Base-by-base conservation (phyloP, 2,329 filamentous ascomycete species). In the Boeremia lycopersici region DNA sequence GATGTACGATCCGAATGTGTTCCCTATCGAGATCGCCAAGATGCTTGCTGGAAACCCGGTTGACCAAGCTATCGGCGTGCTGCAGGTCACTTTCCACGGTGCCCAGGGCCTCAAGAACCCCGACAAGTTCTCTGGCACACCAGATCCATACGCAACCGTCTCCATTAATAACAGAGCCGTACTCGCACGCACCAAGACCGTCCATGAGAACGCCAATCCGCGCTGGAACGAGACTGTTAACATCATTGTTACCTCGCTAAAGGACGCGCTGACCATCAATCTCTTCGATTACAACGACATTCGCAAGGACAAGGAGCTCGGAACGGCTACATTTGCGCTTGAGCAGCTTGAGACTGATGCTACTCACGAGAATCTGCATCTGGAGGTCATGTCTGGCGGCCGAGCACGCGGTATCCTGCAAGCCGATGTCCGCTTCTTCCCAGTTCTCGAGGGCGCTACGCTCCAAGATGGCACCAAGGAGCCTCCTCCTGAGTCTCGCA, bases 1-100 rank as follows among this genome's bases (percentile, higher is more conserved):
- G 89, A 96, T 99, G 91, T 99, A 99, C 72, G 88, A 87, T 33
- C 95, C 95, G 8, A 96, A 99, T 66, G 92, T 98, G 44, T 99
- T 99, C 81, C 95, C 95, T 13, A 95, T 99, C 63, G 95, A 99
- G 72, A 91, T 99, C 52, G 95, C 95, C 65, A 98, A 99, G 83
- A 95, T 99, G 91, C 82, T 99, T 61, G 90, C 93, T 38, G 95
- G 95, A 55, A 93, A 90, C 54, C 87, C 95, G 0, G 90, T 99
- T 45, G 96, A 99, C 73, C 91, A 96, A 77, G 95, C 95, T 10
- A 91, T 99, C 68, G 95, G 95, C 73, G 93, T 99, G 8, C 77
- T 99, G 48, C 93, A 93, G 23, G 82, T 99, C 57, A 96, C 92
- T 6, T 84, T 99, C 59, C 91, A 99, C 73, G 90, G 91, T 35